Evolutionary conservation across 208 protist species (phyloP), one percentile per base, ranked within the genome.

Genomic region (Leishmania major): DNA sequence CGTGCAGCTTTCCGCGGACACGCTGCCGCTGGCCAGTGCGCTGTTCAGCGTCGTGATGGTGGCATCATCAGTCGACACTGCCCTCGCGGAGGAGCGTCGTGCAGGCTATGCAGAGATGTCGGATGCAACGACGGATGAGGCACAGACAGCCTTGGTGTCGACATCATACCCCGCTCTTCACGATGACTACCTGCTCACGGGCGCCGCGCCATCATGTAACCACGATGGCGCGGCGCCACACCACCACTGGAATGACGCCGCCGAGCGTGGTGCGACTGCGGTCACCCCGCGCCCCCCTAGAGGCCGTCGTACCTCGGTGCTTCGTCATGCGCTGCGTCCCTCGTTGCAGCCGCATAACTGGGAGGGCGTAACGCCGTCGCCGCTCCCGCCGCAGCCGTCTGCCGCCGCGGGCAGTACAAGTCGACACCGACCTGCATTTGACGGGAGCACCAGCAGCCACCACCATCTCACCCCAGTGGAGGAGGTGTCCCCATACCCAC

Each of bases 1-100:
- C 53, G 80, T 89, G 59, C 75, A 79, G 62, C 85, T 94, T 45
- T 87, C 82, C 22, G 77, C 81, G 15, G 84, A 92, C 35, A 89
- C 86, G 47, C 70, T 88, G n/a, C 40, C 77, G 2, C 80, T 86
- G 64, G 82, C 85, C 28, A 82, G 79, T 28, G 77, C 82, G 3
- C 67, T 80, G 49, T 81, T 89, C 51, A 80, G 86, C 13, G 84
- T 89, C 17, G 86, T 91, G 43, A 80, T 89, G 66, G 71, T 81
- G 60, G 35, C 37, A 11, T 28, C 77, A 49, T 25, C 64, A 10
- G 22, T 67, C 19, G 51, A 35, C 73, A 45, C 31, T 25, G n/a
- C 51, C 19, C 3, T n/a, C 66, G 37, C 51, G 15, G 4, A 78
- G 45, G 59, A 66, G 37, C 3, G 49, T 1, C 22, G 43, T 35